phyloP scores from a whole-genome alignment of 108 stramenopile species.

The Halocafeteria seosinensis region DNA sequence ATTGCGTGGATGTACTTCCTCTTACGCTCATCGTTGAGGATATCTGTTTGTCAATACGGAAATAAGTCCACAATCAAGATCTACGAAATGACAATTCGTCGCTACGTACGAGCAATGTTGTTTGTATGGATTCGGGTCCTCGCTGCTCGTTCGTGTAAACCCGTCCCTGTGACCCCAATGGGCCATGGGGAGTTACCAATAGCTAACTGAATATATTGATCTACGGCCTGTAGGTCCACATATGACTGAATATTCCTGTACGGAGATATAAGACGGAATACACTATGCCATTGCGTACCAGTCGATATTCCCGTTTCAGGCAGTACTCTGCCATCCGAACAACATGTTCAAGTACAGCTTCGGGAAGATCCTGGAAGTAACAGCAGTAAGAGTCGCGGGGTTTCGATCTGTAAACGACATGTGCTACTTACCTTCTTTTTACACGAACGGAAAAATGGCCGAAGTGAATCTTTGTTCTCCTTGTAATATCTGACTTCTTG shows the following conservation, averaged over 20 bases:
- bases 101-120: conserved; percentile 61
- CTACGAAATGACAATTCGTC: too few relatives aligned
- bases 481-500: too few relatives aligned
- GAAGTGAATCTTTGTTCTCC: too few relatives aligned
- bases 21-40: conserved; percentile 46
- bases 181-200: conserved; percentile 96
- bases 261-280: not conserved
- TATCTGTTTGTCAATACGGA: conserved; percentile 7
- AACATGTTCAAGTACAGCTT: too few relatives aligned
- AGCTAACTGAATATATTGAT: conserved; percentile 72
- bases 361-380: too few relatives aligned
- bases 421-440: too few relatives aligned
- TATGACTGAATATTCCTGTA: conserved; percentile 46
- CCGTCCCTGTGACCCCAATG: conserved; percentile 94
- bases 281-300: conserved; percentile 52
- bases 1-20: conserved; percentile 88
- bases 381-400: too few relatives aligned
- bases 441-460: too few relatives aligned
- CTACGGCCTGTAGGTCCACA: too few relatives aligned
- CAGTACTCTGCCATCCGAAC: conserved; percentile 34
- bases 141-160: conserved; percentile 82
- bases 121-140: conserved; percentile 71
- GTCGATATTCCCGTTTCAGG: conserved; percentile 59
- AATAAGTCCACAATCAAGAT: too few relatives aligned
- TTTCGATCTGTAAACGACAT: too few relatives aligned